These are phyloP conservation scores for Saussurea involucrata DNA, from an alignment of 129 eudicot species.

Conservation along the genomic window DNA sequence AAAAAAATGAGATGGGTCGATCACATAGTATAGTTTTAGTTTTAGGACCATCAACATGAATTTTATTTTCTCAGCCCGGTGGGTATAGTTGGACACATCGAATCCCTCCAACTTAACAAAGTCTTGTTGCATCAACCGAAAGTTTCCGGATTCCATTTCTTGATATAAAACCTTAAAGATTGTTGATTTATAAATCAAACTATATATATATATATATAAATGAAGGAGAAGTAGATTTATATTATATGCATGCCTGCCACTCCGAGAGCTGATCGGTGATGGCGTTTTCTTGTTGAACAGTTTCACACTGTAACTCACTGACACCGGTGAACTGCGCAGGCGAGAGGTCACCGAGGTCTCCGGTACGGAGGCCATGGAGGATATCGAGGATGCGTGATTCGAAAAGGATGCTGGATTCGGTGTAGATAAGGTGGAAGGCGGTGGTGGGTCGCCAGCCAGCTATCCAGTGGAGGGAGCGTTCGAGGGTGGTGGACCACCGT, in stretches of 20 bases:
- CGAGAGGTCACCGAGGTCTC: slow-evolving; percentile 69
- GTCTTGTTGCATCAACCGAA: too few species aligned
- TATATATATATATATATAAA: too few species aligned
- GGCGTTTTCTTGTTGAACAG: slow-evolving; percentile 62
- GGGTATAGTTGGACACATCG: too few species aligned
- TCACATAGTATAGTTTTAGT: too few species aligned
- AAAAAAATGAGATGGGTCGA: too few species aligned
- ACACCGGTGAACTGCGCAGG: slow-evolving; percentile 64
- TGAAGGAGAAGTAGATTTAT: neutral
- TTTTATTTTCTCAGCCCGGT: too few species aligned
- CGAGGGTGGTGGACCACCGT: slow-evolving; percentile 66
- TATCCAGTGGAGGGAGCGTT: slow-evolving; percentile 71
- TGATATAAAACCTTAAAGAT: too few species aligned
- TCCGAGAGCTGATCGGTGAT: slow-evolving; percentile 54
- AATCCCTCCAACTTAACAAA: too few species aligned
- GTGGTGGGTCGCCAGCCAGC: slow-evolving; percentile 96
- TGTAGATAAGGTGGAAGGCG: slow-evolving; percentile 67
- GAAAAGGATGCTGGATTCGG: slow-evolving; percentile 57
- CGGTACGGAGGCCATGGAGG: slow-evolving; percentile 53
- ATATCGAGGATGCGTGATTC: slow-evolving; percentile 60
- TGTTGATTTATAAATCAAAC: too few species aligned
- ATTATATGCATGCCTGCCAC: slow-evolving; percentile 71
- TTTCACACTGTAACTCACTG: slow-evolving; percentile 73
- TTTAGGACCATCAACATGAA: too few species aligned
- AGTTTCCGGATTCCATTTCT: too few species aligned